Evolutionary conservation across 768 basidiomycete species (phyloP).

Genomic region (Mycena galericulata): DNA sequence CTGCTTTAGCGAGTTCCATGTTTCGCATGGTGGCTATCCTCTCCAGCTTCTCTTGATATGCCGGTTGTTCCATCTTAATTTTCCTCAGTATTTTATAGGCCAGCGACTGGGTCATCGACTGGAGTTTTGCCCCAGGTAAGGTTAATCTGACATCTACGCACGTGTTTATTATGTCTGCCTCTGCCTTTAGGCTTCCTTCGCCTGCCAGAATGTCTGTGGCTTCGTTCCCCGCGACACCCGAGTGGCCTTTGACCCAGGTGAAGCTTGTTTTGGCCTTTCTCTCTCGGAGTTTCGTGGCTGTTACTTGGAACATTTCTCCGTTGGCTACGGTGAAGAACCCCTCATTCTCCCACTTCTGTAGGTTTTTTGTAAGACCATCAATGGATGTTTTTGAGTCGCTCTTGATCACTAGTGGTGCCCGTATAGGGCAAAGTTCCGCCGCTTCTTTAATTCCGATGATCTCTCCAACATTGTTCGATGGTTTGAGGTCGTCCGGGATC

Average conservation of each 20-base stretch:
- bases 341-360: conserved; percentile 22
- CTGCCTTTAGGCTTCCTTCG: conserved; percentile 20
- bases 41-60: too few relatives aligned
- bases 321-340: conserved; percentile 15
- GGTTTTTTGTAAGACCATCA: conserved; percentile 23
- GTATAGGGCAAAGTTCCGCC: too few relatives aligned
- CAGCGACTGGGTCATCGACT: not conserved
- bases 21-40: too few relatives aligned
- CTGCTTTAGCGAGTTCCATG: too few relatives aligned
- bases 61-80: not conserved
- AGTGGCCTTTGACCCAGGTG: conserved; percentile 44
- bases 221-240: conserved; percentile 37
- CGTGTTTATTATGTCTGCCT: not conserved
- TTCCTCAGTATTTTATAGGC: not conserved
- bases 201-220: conserved; percentile 39
- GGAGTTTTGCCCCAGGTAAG: not conserved
- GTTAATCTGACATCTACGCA: not conserved
- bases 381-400: not conserved
- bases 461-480: not conserved
- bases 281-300: not conserved
- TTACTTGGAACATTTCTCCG: not conserved
- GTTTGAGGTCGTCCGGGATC: not conserved
- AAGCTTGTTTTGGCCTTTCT: conserved; percentile 30
- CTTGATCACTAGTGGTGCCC: too few relatives aligned
- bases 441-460: not conserved